Percentiles rank a stretch among this genome's conserved stretches.
Conservation (phyloP, 2,329 filamentous ascomycete genomes). For the Escovopsis sp. region DNA sequence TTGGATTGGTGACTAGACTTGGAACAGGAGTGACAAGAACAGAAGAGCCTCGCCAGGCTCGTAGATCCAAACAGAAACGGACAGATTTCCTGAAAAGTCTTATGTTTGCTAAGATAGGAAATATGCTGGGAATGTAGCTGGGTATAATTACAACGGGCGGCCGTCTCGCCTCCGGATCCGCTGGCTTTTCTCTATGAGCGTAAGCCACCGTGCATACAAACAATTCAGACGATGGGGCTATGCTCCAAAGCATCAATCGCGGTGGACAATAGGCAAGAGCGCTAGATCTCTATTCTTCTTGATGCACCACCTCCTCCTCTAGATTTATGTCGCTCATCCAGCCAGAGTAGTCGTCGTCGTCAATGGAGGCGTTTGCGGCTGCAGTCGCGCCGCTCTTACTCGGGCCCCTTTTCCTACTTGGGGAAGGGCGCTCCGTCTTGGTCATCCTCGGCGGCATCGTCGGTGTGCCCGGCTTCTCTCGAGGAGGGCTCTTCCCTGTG, state of each 20-base stretch:
- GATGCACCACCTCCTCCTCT: neutral
- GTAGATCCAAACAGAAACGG: no score
- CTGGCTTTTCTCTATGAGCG: no score
- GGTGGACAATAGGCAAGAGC: no score
- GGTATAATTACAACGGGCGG: no score
- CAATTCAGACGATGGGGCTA: no score
- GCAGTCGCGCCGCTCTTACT: constrained; percentile 1
- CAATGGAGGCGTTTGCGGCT: constrained; percentile 2
- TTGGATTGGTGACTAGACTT: constrained; percentile 19
- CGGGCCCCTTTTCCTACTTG: neutral
- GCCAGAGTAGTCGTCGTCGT: constrained; percentile 14
- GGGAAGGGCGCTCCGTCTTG: neutral
- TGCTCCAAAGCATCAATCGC: no score
- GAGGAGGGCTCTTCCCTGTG: neutral
- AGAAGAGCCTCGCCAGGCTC: no score
- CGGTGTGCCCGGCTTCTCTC: neutral
- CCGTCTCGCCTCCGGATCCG: no score
- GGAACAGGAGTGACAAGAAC: neutral
- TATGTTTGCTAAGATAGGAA: no score
- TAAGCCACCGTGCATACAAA: no score
- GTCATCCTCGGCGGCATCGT: neutral
- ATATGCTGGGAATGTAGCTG: no score
- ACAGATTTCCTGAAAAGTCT: no score
- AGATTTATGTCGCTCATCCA: constrained; percentile 14
- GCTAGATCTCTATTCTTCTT: neutral